phyloP scores from a whole-genome alignment of 805 yeast species.

The Yamadazyma sp. region DNA sequence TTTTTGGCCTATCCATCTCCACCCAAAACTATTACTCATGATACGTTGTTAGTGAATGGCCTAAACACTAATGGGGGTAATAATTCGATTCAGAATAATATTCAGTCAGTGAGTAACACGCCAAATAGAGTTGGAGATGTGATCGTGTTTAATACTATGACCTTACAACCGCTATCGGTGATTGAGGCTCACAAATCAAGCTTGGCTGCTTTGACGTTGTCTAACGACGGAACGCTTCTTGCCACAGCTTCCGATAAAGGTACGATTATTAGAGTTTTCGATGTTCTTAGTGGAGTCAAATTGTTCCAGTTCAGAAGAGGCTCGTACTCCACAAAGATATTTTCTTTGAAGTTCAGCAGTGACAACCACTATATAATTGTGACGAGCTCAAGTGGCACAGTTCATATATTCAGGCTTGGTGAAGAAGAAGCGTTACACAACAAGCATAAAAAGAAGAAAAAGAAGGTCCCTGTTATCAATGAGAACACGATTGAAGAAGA shows the following conservation, averaged over 20 bases:
- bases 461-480: conserved; percentile 7
- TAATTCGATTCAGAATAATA: conserved; percentile 39
- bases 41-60: conserved; percentile 41
- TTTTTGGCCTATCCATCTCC: conserved; percentile 77
- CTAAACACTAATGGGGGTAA: conserved; percentile 41
- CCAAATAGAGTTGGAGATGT: conserved; percentile 64
- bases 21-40: conserved; percentile 53
- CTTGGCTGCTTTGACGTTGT: conserved; percentile 64
- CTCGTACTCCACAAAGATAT: conserved; percentile 77
- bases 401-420: conserved; percentile 82
- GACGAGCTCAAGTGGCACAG: conserved; percentile 85
- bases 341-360: conserved; percentile 70
- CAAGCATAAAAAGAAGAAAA: conserved; percentile 32
- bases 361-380: conserved; percentile 76
- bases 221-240: conserved; percentile 71
- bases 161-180: conserved; percentile 73
- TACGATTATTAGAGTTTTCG: conserved; percentile 81
- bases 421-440: conserved; percentile 45
- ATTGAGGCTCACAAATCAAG: conserved; percentile 85
- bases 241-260: conserved; percentile 93
- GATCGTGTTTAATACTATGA: conserved; percentile 73
- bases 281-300: conserved; percentile 61
- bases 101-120: conserved; percentile 39
- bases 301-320: conserved; percentile 81
- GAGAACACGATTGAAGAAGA: conserved; percentile 32